These are phyloP conservation scores for Mycogone perniciosa DNA, from an alignment of 2,329 filamentous ascomycete species.

Conservation along the genomic window DNA sequence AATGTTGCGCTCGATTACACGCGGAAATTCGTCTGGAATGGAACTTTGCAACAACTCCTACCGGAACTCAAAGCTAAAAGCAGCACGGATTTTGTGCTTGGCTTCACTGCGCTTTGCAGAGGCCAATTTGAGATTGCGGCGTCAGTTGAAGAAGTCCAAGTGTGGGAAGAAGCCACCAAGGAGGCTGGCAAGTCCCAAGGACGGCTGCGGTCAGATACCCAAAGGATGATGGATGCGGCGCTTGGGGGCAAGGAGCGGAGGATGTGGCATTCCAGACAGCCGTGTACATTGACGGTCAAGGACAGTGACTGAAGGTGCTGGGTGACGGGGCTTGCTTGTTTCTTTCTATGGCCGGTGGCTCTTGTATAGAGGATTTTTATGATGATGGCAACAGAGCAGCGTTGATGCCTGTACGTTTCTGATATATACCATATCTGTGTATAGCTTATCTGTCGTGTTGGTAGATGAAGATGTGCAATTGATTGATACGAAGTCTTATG, in stretches of 20 bases:
- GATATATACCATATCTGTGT: not conserved
- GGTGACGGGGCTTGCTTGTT: not conserved
- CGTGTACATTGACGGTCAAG: slow-evolving; percentile 48
- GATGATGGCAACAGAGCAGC: not conserved
- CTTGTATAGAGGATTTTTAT: not conserved
- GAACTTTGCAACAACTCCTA: slow-evolving; percentile 69
- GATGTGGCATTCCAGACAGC: slow-evolving; percentile 58
- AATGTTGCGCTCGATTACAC: slow-evolving; percentile 73
- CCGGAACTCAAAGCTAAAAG: slow-evolving; percentile 54
- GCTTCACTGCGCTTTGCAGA: slow-evolving; percentile 67
- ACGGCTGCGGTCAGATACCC: slow-evolving; percentile 44
- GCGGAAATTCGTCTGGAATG: slow-evolving; percentile 78
- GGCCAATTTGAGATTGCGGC: slow-evolving; percentile 80
- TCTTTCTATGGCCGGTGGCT: not conserved
- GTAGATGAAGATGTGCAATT: not conserved
- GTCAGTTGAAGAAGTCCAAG: slow-evolving; percentile 70
- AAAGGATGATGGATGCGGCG: slow-evolving; percentile 51
- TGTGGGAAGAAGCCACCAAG: slow-evolving; percentile 34
- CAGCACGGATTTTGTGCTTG: slow-evolving; percentile 56
- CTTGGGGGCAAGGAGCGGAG: slow-evolving; percentile 54
- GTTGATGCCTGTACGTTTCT: not conserved
- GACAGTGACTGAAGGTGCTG: slow-evolving; percentile 31
- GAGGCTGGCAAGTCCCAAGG: slow-evolving; percentile 18
- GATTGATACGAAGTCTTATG: not conserved
- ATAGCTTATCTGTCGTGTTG: not conserved